Base-by-base conservation (phyloP, 1,139 yeast genomes). In the Pichia inconspicua region DNA sequence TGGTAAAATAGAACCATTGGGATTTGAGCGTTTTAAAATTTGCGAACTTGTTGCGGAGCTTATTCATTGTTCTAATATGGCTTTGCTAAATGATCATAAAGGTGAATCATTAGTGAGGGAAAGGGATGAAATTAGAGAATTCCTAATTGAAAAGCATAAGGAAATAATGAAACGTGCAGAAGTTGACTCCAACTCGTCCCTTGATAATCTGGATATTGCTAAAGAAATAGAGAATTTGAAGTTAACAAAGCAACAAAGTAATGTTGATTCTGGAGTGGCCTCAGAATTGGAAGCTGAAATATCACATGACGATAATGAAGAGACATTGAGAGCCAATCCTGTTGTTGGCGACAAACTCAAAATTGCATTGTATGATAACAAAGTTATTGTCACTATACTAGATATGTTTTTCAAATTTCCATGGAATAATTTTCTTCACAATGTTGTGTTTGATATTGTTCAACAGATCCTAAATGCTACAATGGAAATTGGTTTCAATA, bases 381-480 rank as follows among this genome's bases (percentile, higher is more conserved):
- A 81, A 55, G 84, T 92, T 50, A 76, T 92, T 45, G 76, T 87
- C 42, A 82, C 84, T 45, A 86, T 92, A 48, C 69, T 90, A 50
- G 70, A 80, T 36, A 83, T 92, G 84, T 90, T 92, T 64, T 85
- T 90, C 75, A 76, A 77, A 58, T 92, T 89, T 66, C 98, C 98
- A 5, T 92, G 99, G 98, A 92, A 92, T 67, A 92, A 92, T 65
- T 92, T 92, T 63, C 74, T 95, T 68, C 99, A 92, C 68, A 92
- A 92, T 62, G 98, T 94, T 49, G 97, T 92, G 9, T 92, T 92
- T 69, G 99, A 92, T 66, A 87, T 92, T 57, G 95, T 92, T 39
- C 99, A 94, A 67, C 99, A 92, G 66, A 84, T 92, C 14, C 76
- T 92, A 63, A 90, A 89, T 66, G 98, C 97, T 1, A 86, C 96